Conservation (phyloP, 805 yeast species). For the Lipomyces yamadae region DNA sequence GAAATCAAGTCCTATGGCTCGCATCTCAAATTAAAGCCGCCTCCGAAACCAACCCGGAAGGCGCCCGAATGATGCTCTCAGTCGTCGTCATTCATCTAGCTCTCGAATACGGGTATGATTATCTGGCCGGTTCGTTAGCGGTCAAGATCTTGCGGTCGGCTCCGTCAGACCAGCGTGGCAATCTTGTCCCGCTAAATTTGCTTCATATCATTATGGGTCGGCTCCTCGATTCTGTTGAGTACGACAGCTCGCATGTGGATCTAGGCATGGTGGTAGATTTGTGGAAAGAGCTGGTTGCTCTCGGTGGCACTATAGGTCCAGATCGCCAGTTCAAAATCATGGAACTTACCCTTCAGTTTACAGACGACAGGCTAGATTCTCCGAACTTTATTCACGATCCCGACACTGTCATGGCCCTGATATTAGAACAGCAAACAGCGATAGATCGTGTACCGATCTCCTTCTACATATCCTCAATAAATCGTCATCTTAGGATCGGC, state of each 20-base stretch:
- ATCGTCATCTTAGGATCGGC: constrained; percentile 13
- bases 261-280: constrained; percentile 15
- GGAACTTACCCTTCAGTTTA: constrained; percentile 22
- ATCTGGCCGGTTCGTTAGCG: constrained; percentile 18
- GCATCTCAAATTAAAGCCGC: constrained; percentile 15
- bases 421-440: neutral
- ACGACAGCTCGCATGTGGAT: constrained; percentile 4
- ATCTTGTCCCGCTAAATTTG: neutral
- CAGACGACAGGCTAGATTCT: neutral
- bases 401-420: neutral
- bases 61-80: constrained; percentile 18
- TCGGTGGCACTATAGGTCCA: constrained; percentile 12
- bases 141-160: constrained; percentile 10
- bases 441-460: constrained; percentile 15
- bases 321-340: constrained; percentile 21
- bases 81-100: constrained; percentile 23
- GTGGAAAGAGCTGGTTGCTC: constrained; percentile 16
- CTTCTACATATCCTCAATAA: constrained; percentile 12
- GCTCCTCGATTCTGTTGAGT: constrained; percentile 6
- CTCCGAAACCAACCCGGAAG: neutral
- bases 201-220: constrained; percentile 3
- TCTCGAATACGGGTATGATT: constrained; percentile 17
- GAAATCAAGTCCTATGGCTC: constrained; percentile 23
- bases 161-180: neutral
- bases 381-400: constrained; percentile 5